These are phyloP conservation scores for Emmonsiellopsis sp. DNA, from an alignment of 2,329 filamentous ascomycete species.

Conservation along the genomic window DNA sequence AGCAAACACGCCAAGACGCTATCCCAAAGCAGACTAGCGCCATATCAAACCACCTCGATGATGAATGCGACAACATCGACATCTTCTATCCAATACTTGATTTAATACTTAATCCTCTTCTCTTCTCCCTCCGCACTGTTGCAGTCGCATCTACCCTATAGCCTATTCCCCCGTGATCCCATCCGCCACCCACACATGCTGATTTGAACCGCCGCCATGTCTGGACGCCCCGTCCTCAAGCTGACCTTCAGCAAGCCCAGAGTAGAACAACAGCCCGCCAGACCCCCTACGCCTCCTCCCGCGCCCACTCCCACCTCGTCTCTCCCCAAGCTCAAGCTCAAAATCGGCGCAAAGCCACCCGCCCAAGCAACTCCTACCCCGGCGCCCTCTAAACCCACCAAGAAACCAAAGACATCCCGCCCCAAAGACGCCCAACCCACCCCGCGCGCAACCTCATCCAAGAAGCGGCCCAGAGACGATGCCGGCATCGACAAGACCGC, in stretches of 20 bases:
- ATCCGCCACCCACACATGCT: neutral
- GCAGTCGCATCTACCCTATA: neutral
- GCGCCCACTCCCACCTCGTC: constrained; percentile 16
- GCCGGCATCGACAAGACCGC: neutral
- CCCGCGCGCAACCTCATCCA: constrained; percentile 4
- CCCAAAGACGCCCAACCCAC: neutral
- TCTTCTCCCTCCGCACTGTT: neutral
- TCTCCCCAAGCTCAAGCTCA: constrained; percentile 32
- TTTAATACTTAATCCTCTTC: too few species aligned
- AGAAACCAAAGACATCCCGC: constrained; percentile 10
- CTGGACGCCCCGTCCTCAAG: constrained; percentile 31
- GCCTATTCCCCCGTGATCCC: neutral
- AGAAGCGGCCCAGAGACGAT: constrained; percentile 12
- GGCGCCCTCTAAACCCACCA: constrained; percentile 15
- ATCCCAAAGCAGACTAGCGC: too few species aligned
- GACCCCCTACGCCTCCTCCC: constrained; percentile 14
- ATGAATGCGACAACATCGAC: too few species aligned
- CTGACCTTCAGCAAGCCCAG: constrained; percentile 34
- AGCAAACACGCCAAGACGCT: too few species aligned
- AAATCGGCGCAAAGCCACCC: constrained; percentile 27
- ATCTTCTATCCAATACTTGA: too few species aligned
- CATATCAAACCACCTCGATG: too few species aligned
- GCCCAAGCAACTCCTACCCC: constrained; percentile 15
- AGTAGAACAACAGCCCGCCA: constrained; percentile 16
- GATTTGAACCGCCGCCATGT: constrained; percentile 21